Base-by-base conservation (phyloP, 1,139 yeast genomes). In the Taphrina confusa region DNA sequence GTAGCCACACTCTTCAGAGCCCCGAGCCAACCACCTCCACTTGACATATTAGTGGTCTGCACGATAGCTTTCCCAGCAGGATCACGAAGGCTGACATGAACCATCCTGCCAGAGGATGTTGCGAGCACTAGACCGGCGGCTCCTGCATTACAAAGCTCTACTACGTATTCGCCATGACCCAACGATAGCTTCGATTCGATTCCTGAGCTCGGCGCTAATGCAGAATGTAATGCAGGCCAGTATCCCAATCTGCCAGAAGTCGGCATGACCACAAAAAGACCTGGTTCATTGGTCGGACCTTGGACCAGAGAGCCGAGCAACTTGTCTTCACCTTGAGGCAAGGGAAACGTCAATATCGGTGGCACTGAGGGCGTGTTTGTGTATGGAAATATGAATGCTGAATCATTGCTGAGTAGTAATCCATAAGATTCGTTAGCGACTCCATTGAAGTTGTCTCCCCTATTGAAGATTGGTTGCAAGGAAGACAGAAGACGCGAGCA, bases 121-220 rank as follows among this genome's bases (percentile, higher is more conserved):
- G 90, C 81, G 9, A 87, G 71, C 0, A 85, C 76, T 4, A 89
- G 74, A 0, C 96, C 95, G 2, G 87, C 83, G 0, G 94, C 58
- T 9, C 58, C 58, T 25, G 58, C 58, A 34, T 54, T 54, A 30
- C 58, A 54, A 3, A 54, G 45, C 18, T 44, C 25, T 5, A 33
- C 23, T 9, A 54, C 51, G 11, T 23, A 44, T 25, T 54, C 58
- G 3, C 51, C 50, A 16, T 30, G 16, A 5, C 44, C 39, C n/a
- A 54, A 39, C 1, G 58, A 23, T 27, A 54, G 27, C 16, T 33
- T 33, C 25, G 51, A 34, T 34, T 54, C 58, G 18, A 54, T 33
- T 12, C 58, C 58, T 33, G 51, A 42, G 14, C 45, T 54, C 11
- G 58, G 51, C 8, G 58, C 58, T 18, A 54, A 36, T 12, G 58